Evolutionary conservation across 768 basidiomycete genomes (phyloP).

Genomic region (Hortiboletus flavorubellus): DNA sequence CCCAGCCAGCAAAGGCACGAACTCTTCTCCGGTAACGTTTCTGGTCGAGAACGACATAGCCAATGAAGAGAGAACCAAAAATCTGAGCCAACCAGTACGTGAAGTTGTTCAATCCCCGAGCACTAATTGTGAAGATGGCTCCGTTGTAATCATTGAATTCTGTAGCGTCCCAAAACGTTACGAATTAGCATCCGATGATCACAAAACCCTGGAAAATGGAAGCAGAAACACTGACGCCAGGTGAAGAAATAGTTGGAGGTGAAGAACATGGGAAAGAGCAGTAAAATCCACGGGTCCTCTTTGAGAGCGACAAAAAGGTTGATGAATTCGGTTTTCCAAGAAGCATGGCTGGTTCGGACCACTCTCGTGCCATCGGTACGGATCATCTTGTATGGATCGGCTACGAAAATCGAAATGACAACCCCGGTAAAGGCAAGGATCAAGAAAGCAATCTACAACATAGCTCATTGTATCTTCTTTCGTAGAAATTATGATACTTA

Average conservation of each 20-base stretch:
- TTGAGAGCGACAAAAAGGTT: conserved; percentile 65
- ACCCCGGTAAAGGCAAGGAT: conserved; percentile 68
- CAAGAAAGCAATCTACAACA: conserved; percentile 68
- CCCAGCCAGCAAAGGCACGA: conserved; percentile 73
- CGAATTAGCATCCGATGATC: background rate
- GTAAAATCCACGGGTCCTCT: conserved; percentile 67
- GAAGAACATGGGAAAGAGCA: conserved; percentile 85
- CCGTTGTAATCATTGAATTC: conserved; percentile 83
- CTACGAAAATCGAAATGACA: conserved; percentile 63
- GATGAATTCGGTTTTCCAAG: conserved; percentile 71
- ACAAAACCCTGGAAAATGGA: background rate
- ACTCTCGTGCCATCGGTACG: conserved; percentile 74
- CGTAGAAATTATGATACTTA: conserved; percentile 45
- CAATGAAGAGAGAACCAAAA: conserved; percentile 70
- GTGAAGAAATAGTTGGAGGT: conserved; percentile 84
- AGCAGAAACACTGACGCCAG: conserved; percentile 54
- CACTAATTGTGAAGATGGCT: conserved; percentile 74
- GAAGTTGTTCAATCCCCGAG: conserved; percentile 75
- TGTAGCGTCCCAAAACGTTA: conserved; percentile 25
- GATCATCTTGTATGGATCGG: conserved; percentile 66
- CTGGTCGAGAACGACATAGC: conserved; percentile 60
- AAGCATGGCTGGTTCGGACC: conserved; percentile 55
- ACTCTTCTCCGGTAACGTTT: conserved; percentile 52
- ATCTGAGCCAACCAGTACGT: conserved; percentile 81
- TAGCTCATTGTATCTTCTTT: background rate